A percentile compares a stretch with the other conserved stretches of the same genome.
Evolutionary conservation across 2,329 filamentous ascomycete genomes (phyloP).

Genomic region (Phoma sp.): DNA sequence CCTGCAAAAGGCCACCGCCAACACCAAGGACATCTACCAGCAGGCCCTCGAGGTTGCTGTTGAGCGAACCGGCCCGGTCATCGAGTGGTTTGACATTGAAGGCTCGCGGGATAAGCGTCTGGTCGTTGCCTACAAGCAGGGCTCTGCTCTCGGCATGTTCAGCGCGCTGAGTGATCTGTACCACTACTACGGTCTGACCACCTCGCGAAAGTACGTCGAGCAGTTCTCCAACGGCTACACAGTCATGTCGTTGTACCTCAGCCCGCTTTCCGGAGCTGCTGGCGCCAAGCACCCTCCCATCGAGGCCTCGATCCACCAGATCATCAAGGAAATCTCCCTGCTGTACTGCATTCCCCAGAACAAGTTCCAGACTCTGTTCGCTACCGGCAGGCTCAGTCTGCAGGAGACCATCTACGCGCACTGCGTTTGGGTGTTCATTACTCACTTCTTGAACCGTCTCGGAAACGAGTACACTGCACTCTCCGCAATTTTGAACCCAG

Average conservation of each 20-base stretch:
- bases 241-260: constrained; percentile 94
- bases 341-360: constrained; percentile 98
- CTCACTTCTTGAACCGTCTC: constrained; percentile 96
- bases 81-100: constrained; percentile 97
- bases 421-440: constrained; percentile 96
- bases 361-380: constrained; percentile 91
- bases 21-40: constrained; percentile 95
- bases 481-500: constrained; percentile 77
- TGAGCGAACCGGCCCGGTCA: constrained; percentile 86
- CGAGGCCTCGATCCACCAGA: constrained; percentile 95
- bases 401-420: constrained; percentile 98
- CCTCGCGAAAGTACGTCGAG: constrained; percentile 94
- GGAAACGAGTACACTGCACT: constrained; percentile 91
- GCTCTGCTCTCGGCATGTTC: constrained; percentile 91
- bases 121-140: constrained; percentile 92
- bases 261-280: constrained; percentile 63
- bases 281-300: constrained; percentile 74
- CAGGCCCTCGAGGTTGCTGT: constrained; percentile 90
- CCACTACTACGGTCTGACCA: constrained; percentile 98
- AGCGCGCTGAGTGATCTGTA: constrained; percentile 95
- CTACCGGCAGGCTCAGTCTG: constrained; percentile 82
- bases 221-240: constrained; percentile 99
- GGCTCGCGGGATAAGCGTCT: constrained; percentile 90
- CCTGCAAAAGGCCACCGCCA: constrained; percentile 91
- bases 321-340: constrained; percentile 97